Percentiles rank a stretch among this genome's conserved stretches.
Conservation (phyloP, 2,329 filamentous ascomycete genomes). For the Stachybotrys elegans region DNA sequence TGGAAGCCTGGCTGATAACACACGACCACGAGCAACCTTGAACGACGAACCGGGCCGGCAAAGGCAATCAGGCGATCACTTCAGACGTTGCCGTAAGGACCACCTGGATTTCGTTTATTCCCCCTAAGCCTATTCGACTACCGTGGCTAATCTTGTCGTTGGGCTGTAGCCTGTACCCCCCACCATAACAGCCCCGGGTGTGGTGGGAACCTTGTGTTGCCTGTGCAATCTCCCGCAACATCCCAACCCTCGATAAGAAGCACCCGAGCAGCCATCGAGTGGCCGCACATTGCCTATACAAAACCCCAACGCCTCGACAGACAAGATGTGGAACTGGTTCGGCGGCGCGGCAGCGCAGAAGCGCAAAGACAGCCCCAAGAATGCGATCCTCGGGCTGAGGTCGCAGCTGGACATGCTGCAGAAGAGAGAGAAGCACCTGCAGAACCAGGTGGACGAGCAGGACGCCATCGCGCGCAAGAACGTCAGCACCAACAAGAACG, state of each 20-base stretch:
- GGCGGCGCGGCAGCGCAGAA: conserved; percentile 77
- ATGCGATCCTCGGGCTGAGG: conserved; percentile 85
- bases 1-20: no score
- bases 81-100: no score
- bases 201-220: background rate
- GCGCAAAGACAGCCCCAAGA: conserved; percentile 92
- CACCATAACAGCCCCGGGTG: background rate
- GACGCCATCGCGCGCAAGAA: conserved; percentile 85
- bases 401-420: conserved; percentile 95
- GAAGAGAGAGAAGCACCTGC: conserved; percentile 88
- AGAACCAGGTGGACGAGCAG: conserved; percentile 90
- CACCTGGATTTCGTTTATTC: no score
- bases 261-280: no score
- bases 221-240: background rate
- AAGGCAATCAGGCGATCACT: no score
- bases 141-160: no score
- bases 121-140: no score
- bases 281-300: no score
- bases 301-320: conserved; percentile 3
- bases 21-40: no score
- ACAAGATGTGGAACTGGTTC: conserved; percentile 78
- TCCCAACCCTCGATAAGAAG: conserved; percentile 3
- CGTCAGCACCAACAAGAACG: conserved; percentile 78
- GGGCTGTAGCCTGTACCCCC: background rate
- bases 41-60: no score